These are phyloP conservation scores for Quercus robur DNA, from an alignment of 306 rosid species.

Conservation along the genomic window DNA sequence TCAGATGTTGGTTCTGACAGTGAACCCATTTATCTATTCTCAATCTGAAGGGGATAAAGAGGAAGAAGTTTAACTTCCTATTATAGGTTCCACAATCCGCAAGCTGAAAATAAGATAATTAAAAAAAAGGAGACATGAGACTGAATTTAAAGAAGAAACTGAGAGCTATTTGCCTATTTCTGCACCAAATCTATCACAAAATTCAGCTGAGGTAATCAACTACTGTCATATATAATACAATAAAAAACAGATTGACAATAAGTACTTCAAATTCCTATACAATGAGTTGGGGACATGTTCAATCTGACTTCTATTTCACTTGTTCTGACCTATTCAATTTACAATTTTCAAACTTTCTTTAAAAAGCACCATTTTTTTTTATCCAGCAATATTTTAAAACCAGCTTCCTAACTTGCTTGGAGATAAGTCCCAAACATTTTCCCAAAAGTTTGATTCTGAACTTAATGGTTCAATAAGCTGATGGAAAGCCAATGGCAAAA, in stretches of 20 bases:
- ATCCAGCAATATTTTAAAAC: background rate
- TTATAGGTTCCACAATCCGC: slow-evolving; percentile 15
- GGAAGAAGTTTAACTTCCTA: slow-evolving; percentile 26
- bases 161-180: background rate
- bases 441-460: background rate
- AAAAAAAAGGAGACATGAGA: background rate
- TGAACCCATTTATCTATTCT: slow-evolving; percentile 47
- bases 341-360: background rate
- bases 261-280: background rate
- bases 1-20: slow-evolving; percentile 34
- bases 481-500: background rate
- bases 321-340: background rate
- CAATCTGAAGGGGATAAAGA: slow-evolving; percentile 16
- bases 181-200: background rate
- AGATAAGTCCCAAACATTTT: background rate
- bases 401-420: background rate
- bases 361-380: background rate
- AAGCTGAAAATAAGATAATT: slow-evolving; percentile 18
- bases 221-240: background rate
- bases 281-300: background rate
- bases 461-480: background rate
- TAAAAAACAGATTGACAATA: background rate
- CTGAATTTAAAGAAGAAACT: background rate
- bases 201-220: slow-evolving; percentile 5
- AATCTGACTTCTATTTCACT: background rate